phyloP scores from a whole-genome alignment of 1,284 basidiomycete genomes.

The Moesziomyces antarcticus region DNA sequence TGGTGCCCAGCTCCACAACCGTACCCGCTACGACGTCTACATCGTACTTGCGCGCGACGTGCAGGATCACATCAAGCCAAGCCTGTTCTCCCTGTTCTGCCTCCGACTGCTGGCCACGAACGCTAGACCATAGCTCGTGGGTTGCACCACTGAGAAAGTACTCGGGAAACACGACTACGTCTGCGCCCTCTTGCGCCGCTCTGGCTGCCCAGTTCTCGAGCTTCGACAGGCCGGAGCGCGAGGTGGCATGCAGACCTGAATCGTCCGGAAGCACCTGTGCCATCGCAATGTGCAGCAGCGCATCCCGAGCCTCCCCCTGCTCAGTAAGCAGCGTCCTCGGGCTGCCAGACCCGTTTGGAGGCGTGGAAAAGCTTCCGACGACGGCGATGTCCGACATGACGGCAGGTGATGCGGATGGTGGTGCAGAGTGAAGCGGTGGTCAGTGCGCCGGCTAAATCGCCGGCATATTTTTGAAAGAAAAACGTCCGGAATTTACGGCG shows the following conservation, averaged over 20 bases:
- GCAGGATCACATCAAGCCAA: conserved; percentile 51
- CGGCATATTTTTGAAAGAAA: neutral
- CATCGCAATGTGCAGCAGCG: conserved; percentile 38
- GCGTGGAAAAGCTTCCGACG: conserved; percentile 10
- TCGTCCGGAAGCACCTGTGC: conserved; percentile 42
- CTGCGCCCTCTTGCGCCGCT: conserved; percentile 39
- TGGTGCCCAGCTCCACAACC: conserved; percentile 56
- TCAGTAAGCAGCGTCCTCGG: conserved; percentile 1
- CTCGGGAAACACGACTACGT: conserved; percentile 64
- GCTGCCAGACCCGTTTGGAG: conserved; percentile 5
- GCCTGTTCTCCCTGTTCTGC: conserved; percentile 38
- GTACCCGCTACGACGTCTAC: conserved; percentile 66
- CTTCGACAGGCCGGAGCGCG: conserved; percentile 22
- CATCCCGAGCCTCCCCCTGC: conserved; percentile 16
- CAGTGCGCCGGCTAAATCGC: conserved; percentile 7
- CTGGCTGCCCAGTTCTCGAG: conserved; percentile 34
- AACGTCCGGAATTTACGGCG: too few species aligned
- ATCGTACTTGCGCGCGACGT: conserved; percentile 44
- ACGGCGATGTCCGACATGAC: neutral
- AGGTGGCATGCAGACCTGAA: conserved; percentile 20
- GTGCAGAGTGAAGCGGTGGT: too few species aligned
- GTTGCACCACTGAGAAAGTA: conserved; percentile 64
- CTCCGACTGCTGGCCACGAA: neutral
- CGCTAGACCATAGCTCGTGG: conserved; percentile 47
- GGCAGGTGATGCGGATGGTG: too few species aligned